A percentile compares a stretch with the other conserved stretches of the same genome.
phyloP scores from a whole-genome alignment of 257 asterid species.

The Osmanthus fragrans region DNA sequence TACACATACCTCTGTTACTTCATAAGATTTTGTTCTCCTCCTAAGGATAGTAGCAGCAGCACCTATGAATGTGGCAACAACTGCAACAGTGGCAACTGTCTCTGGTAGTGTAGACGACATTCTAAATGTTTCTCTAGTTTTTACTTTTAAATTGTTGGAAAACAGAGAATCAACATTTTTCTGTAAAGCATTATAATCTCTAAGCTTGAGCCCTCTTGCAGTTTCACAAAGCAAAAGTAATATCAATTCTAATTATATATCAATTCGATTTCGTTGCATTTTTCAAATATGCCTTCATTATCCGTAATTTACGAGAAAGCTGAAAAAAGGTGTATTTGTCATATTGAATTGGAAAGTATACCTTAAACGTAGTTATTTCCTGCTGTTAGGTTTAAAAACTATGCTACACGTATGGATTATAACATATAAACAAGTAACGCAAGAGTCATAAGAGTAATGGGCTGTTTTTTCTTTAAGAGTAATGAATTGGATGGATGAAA shows the following conservation, averaged over 20 bases:
- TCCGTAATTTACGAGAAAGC: no score
- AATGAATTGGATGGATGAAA: background rate
- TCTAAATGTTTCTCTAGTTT: conserved; percentile 25
- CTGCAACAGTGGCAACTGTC: conserved; percentile 65
- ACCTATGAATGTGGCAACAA: conserved; percentile 67
- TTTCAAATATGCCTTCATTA: no score
- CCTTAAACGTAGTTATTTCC: no score
- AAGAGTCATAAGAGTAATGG: background rate
- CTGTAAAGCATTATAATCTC: conserved; percentile 11
- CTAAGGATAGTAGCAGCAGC: conserved; percentile 66
- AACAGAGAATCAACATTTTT: conserved; percentile 5
- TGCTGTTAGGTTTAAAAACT: background rate
- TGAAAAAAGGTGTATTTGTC: no score
- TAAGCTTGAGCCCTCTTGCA: conserved; percentile 24
- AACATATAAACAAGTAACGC: background rate
- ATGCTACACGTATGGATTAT: no score
- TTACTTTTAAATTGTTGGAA: conserved; percentile 20
- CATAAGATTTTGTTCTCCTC: conserved; percentile 46
- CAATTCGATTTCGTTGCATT: background rate
- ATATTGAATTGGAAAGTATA: no score
- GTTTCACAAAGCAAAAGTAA: conserved; percentile 22
- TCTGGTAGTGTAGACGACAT: conserved; percentile 51
- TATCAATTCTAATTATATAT: background rate
- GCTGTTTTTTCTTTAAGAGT: background rate
- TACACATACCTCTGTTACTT: conserved; percentile 46